Conservation (phyloP, 73 alveolate species). For the Tetrahymena elliotti region DNA sequence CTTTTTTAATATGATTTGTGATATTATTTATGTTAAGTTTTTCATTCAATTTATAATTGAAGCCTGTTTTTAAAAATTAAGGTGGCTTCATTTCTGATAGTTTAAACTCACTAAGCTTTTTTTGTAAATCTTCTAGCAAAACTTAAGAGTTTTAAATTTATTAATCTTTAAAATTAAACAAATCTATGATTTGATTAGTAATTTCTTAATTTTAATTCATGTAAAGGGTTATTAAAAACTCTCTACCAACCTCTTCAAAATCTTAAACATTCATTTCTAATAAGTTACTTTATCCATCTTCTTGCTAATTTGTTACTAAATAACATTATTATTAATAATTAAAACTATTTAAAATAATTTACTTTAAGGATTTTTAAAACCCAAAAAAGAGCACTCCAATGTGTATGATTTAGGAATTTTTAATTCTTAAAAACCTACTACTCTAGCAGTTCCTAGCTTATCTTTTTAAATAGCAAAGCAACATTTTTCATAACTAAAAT, state of each 20-base stretch:
- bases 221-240: not conserved
- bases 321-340: not conserved
- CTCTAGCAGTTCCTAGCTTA: conserved; percentile 54
- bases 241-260: conserved; percentile 12
- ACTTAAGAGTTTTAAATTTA: not conserved
- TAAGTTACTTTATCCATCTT: not conserved
- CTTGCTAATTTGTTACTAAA: not conserved
- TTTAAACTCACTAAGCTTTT: not conserved
- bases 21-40: not conserved
- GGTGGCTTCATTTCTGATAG: not conserved
- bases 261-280: not conserved
- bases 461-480: conserved; percentile 47
- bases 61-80: not conserved
- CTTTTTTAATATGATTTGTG: no score
- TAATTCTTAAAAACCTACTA: conserved; percentile 50
- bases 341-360: not conserved
- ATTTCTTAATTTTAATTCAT: not conserved
- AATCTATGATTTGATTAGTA: not conserved
- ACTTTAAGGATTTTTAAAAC: conserved; percentile 27
- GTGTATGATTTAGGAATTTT: conserved; percentile 48
- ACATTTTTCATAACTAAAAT: conserved; percentile 45
- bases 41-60: not conserved
- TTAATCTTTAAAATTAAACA: not conserved
- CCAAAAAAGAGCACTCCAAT: conserved; percentile 53
- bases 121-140: not conserved